phyloP scores from a whole-genome alignment of 2,329 filamentous ascomycete genomes.

The Fusarium protoensiforme region DNA sequence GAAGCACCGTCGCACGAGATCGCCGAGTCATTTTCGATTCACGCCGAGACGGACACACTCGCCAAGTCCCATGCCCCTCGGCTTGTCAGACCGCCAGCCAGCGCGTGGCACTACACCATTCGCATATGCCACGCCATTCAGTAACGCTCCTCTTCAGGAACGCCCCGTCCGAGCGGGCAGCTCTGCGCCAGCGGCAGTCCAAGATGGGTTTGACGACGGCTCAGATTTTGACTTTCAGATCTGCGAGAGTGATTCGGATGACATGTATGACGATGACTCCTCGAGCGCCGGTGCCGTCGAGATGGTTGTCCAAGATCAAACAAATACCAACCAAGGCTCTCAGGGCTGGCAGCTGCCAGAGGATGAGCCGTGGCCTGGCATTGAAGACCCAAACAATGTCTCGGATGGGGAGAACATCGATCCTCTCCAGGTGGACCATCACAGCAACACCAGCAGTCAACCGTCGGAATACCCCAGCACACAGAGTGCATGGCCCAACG shows the following conservation, averaged over 20 bases:
- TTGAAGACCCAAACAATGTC: constrained; percentile 60
- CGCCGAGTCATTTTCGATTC: constrained; percentile 64
- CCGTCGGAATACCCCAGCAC: constrained; percentile 68
- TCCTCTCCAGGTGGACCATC: constrained; percentile 48
- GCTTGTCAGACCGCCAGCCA: constrained; percentile 48
- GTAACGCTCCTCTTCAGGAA: constrained; percentile 65
- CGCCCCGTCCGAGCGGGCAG: constrained; percentile 46
- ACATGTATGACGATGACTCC: constrained; percentile 44
- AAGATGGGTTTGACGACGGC: constrained; percentile 51
- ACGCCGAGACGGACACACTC: constrained; percentile 67
- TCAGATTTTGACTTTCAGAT: constrained; percentile 51
- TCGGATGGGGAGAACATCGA: constrained; percentile 65
- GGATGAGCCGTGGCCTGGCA: constrained; percentile 67
- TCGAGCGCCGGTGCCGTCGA: constrained; percentile 42
- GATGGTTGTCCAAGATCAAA: constrained; percentile 41
- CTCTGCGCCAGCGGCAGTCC: constrained; percentile 39
- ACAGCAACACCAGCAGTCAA: constrained; percentile 58
- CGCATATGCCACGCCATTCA: constrained; percentile 81
- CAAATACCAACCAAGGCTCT: constrained; percentile 34
- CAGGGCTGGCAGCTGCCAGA: constrained; percentile 55
- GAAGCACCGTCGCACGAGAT: constrained; percentile 67
- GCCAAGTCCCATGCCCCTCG: constrained; percentile 55
- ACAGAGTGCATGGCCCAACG: constrained; percentile 54
- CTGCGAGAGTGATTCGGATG: constrained; percentile 50
- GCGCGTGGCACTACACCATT: constrained; percentile 65